Evolutionary conservation across 2,329 filamentous ascomycete genomes (phyloP), one percentile per base, ranked within the genome.

Genomic region (Lasiodiplodia citricola): DNA sequence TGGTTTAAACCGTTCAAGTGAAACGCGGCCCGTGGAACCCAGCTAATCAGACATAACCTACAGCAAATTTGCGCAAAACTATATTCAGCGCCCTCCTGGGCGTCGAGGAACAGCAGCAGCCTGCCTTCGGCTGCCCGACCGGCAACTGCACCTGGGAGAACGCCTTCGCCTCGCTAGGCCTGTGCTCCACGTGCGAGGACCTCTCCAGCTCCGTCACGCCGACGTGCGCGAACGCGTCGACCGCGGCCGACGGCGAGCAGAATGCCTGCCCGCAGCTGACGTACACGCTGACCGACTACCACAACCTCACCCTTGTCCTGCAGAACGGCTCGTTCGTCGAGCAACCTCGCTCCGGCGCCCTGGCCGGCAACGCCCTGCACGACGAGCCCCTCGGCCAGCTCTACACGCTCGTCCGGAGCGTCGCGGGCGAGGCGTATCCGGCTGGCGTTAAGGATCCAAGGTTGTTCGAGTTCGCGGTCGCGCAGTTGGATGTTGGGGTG

Each of bases 71-170:
- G 63, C 67, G 68, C 56, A 68, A 54, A 13, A 64, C 63, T 14
- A 67, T 70, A 2, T 51, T 47, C 51, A 66, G 67, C 28, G 69
- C 63, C 31, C 25, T 70, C 3, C 56, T 67, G 51, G 56, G 25
- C 23, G 54, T 69, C 13, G 38, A 67, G 16, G 63, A 63, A n/a
- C 37, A 41, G 4, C 23, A 63, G 18, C 47, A 41, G 11, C 23
- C 69, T 2, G 47, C 35, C 10, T 70, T 70, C 31, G 55, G 47
- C 18, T 70, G 69, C 31, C 25, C 37, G 16, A 70, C 69, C 3
- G 69, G 67, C 0, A 64, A 70, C 41, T 70, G 69, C 38, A 70
- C 69, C 18, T 69, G 67, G 69, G 58, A 28, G 25, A 28, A 67
- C 16, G 55, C 62, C 25, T 70, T 70, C 37, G 64, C 51, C 52